Evolutionary conservation across 495 filamentous ascomycete genomes (phyloP).

Genomic region (Trichocladium uniseriatum): DNA sequence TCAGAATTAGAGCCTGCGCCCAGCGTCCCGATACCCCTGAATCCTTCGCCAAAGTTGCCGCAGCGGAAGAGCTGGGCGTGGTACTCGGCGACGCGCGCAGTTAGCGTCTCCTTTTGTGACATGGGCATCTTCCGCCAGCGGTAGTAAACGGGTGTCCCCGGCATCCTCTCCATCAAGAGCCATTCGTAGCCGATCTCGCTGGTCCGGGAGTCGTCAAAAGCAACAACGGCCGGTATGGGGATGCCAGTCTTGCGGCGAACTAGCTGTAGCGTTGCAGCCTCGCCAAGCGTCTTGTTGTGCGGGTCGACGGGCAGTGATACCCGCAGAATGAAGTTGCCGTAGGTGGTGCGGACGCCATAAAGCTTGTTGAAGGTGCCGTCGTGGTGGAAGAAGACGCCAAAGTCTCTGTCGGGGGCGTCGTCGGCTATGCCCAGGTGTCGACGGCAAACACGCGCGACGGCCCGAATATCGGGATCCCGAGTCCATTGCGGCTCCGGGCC

Average conservation of each 20-base stretch:
- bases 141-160: constrained; percentile 33
- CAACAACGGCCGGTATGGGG: constrained; percentile 42
- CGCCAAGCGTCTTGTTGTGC: constrained; percentile 41
- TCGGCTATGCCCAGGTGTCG: constrained; percentile 16
- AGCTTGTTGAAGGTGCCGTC: constrained; percentile 30
- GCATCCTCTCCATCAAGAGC: constrained; percentile 46
- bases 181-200: constrained; percentile 51
- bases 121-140: constrained; percentile 34
- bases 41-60: constrained; percentile 21
- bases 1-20: constrained; percentile 2
- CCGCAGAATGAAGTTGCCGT: constrained; percentile 37
- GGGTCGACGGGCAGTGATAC: constrained; percentile 48
- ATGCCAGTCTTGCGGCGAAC: constrained; percentile 38
- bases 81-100: constrained; percentile 31
- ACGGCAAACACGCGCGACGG: constrained; percentile 20
- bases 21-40: constrained; percentile 31
- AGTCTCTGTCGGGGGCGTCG: constrained; percentile 1
- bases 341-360: constrained; percentile 25
- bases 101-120: constrained; percentile 29
- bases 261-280: constrained; percentile 47
- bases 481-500: constrained; percentile 23
- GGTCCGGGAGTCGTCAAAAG: constrained; percentile 35
- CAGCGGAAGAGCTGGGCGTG: constrained; percentile 22
- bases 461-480: constrained; percentile 22
- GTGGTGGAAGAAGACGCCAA: constrained; percentile 16